Evolutionary conservation across 2,329 filamentous ascomycete genomes (phyloP), one percentile per base, ranked within the genome.

Genomic region (Pseudocercospora eumusae): DNA sequence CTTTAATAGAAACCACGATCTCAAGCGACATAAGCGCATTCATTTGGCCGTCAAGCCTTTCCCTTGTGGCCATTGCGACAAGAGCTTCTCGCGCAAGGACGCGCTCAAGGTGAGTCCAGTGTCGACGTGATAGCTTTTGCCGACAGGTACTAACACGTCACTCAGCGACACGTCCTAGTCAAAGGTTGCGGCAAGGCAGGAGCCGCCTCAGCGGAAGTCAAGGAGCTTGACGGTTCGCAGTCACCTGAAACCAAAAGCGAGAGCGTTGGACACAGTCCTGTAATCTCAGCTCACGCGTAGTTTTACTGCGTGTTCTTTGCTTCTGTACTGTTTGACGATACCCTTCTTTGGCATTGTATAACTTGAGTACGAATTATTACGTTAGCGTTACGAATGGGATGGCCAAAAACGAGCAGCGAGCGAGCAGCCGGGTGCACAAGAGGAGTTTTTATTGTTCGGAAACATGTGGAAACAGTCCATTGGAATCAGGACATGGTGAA

Each of bases 31-130:
- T 76, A 96, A 96, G 81, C 83, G 92, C 55, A 98, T 98, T 62
- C 95, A 99, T 76, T 78, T 98, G 61, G 91, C 92, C 0, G 91
- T 98, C 44, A 99, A 99, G 81, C 95, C 95, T 0, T 98, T 93
- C 75, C 93, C 93, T 0, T 99, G 95, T 75, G 86, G 82, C 6
- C 89, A 89, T 72, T 99, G 95, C 75, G 92, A 96, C 64, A 98
- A 98, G 84, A 95, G 91, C 74, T 99, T 99, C 73, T 97, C 93
- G 2, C 84, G 95, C 63, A 98, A 98, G 75, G 95, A 98, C 77
- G 95, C 95, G 9, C 81, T 99, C 28, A 98, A 98, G 90, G 95
- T 98, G 80, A 71, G 86, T 79, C 47, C 57, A 5, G 1, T 61
- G 40, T 40, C 49, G 15, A 18, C 18, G 11, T 23, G 28, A 18